Evolutionary conservation across 371 early-diverging fungal species (phyloP), one percentile per base, ranked within the genome.

Genomic region (Mucor indicus): DNA sequence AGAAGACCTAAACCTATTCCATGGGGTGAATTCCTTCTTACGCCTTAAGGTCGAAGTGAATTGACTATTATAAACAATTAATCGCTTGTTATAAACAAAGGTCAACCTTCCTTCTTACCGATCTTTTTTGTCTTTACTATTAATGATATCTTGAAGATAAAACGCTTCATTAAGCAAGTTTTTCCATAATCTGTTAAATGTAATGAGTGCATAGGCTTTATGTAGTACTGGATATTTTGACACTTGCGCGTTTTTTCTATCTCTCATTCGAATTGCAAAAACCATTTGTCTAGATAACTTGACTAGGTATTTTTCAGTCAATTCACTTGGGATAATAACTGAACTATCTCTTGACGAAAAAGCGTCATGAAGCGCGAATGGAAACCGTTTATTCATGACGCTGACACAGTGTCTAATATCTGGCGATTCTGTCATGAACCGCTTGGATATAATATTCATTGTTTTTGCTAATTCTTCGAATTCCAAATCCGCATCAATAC

Each of bases 401-500:
- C 84, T 81, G 1, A 87, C 80, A 20, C 76, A 63, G 6, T 65
- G 55, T 23, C 81, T 67, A 2, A 85, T 36, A 10, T 57, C 63
- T 0, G 81, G 69, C 43, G 72, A 71, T 22, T 52, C 48, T 25
- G 27, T 38, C 41, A 45, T 48, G 4, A 53, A 37, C 32, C 53
- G 39, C 19, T 63, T 62, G 0, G 69, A 55, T 31, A 72, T 52
- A 4, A 50, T 50, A 44, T 69, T 63, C 57, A 72, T 72, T 1
- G 53, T 68, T 60, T 83, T 77, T 5, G 84, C 85, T 12, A 86
- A 66, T 10, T 84, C 82, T 29, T 77, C 76, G 19, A 86, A 75
- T 48, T 88, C 89, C 4, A 83, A 64, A 48, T 89, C 89, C 5
- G 87, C 79, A 58, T 89, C 88, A 40, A 85, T 77, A 27, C 76